Evolutionary conservation across 306 rosid species (phyloP), one percentile per base, ranked within the genome.

Genomic region (Prunus mongolica): DNA sequence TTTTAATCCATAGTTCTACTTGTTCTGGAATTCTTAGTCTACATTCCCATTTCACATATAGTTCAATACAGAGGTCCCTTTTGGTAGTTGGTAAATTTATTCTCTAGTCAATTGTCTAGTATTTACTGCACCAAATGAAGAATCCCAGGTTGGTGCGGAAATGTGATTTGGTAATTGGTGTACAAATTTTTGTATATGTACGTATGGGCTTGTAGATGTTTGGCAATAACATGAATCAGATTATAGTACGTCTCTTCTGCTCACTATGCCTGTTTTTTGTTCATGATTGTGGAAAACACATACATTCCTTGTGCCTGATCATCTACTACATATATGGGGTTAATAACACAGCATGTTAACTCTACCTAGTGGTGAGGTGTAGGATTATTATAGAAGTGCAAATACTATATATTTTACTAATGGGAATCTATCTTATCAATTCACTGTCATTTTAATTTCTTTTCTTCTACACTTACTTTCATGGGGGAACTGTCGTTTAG

Each of bases 11-110:
- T 67, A 8, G n/a, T 34, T 71, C 28, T 28, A 52, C 51, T 34
- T 25, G 14, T 64, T 54, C 47, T 75, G 50, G 20, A 27, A 14
- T 60, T 49, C 16, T 34, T 56, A 28, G 32, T 62, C 12, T 67
- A 3, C 50, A 32, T 56, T 72, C 32, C 72, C 62, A 54, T 19
- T 11, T 47, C 69, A 51, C 13, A 50, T 45, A 41, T 56, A 54
- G 58, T 55, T 62, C 50, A 41, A 44, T 62, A 15, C 50, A 57
- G 74, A 74, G 80, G 20, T 77, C 68, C 57, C 76, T 78, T 62
- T 32, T 3, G 49, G 74, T 7, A 22, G 62, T 70, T 28, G 28
- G 27, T 11, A 51, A 70, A 19, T 51, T 51, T 51, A 24, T 30
- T 28, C 3, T 15, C 58, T 16, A 69, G 45, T 69, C 58, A 69